Conservation (phyloP, 352 stramenopile species). For the Phytophthora niederhauseri region DNA sequence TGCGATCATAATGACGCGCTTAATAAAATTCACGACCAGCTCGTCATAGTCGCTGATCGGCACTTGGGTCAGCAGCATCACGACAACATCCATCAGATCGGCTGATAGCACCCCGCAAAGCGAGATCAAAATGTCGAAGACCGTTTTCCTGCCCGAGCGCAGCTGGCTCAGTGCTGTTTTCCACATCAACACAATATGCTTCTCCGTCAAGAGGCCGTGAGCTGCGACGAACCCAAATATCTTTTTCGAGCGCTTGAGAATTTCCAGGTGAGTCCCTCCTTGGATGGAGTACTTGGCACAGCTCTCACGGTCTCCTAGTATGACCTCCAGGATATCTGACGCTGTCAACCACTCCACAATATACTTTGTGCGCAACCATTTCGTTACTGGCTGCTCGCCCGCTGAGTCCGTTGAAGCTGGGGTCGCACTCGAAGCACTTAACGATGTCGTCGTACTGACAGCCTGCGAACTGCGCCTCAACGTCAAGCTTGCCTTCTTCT, state of each 20-base stretch:
- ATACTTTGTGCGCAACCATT: conserved; percentile 77
- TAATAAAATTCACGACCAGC: conserved; percentile 77
- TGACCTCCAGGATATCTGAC: conserved; percentile 85
- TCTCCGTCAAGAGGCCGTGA: conserved; percentile 62
- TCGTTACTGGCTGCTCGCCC: conserved; percentile 44
- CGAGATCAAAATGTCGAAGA: conserved; percentile 78
- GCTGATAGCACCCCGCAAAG: conserved; percentile 70
- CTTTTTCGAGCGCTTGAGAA: conserved; percentile 76
- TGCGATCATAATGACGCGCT: conserved; percentile 74
- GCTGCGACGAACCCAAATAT: conserved; percentile 74
- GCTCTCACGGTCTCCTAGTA: conserved; percentile 71
- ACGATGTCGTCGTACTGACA: conserved; percentile 34
- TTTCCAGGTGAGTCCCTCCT: conserved; percentile 81
- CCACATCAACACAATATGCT: conserved; percentile 80
- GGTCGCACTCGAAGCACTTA: conserved; percentile 32
- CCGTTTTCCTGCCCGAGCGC: conserved; percentile 64
- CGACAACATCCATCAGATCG: conserved; percentile 79
- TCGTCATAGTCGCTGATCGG: conserved; percentile 76
- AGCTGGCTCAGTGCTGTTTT: conserved; percentile 72
- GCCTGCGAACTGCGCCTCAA: conserved; percentile 47
- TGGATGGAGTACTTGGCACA: conserved; percentile 76
- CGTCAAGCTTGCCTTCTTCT: conserved; percentile 70
- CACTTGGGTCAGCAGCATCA: conserved; percentile 79
- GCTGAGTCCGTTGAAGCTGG: conserved; percentile 32
- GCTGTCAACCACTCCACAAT: conserved; percentile 80